Percentiles rank a stretch among this genome's conserved stretches.
phyloP scores from a whole-genome alignment of 768 basidiomycete genomes.

The Clavulina sp. region DNA sequence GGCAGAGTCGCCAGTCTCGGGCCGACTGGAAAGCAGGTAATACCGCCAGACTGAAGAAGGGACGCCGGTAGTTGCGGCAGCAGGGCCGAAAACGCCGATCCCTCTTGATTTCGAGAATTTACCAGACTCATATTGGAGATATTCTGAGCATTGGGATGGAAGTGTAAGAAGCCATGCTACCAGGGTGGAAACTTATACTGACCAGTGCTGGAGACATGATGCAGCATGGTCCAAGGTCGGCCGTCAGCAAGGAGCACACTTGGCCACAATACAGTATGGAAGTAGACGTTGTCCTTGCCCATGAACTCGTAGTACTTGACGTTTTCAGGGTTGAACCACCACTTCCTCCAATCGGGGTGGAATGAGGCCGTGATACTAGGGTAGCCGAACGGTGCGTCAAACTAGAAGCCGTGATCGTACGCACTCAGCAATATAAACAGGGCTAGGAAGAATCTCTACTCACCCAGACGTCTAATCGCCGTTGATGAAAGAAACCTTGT shows the following conservation, averaged over 20 bases:
- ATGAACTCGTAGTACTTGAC: slow-evolving; percentile 95
- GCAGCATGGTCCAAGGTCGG: slow-evolving; percentile 80
- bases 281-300: slow-evolving; percentile 99
- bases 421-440: slow-evolving; percentile 1
- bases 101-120: slow-evolving; percentile 98
- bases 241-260: slow-evolving; percentile 79
- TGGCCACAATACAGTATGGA: slow-evolving; percentile 93
- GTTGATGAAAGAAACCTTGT: not conserved
- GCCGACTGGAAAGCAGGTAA: slow-evolving; percentile 80
- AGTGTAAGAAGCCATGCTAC: not conserved
- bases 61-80: slow-evolving; percentile 83
- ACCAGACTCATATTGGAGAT: slow-evolving; percentile 93
- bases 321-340: slow-evolving; percentile 89
- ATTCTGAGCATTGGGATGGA: slow-evolving; percentile 48
- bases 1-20: slow-evolving; percentile 86
- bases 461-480: slow-evolving; percentile 73
- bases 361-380: slow-evolving; percentile 93
- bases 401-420: slow-evolving; percentile 37
- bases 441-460: slow-evolving; percentile 18
- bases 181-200: slow-evolving; percentile 12
- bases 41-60: slow-evolving; percentile 94
- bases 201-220: slow-evolving; percentile 94
- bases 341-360: slow-evolving; percentile 84
- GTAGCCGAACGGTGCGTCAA: slow-evolving; percentile 94
- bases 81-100: slow-evolving; percentile 91